Evolutionary conservation across 2,329 filamentous ascomycete species (phyloP), one percentile per base, ranked within the genome.

Genomic region (Penicillium aurantiogriseum): DNA sequence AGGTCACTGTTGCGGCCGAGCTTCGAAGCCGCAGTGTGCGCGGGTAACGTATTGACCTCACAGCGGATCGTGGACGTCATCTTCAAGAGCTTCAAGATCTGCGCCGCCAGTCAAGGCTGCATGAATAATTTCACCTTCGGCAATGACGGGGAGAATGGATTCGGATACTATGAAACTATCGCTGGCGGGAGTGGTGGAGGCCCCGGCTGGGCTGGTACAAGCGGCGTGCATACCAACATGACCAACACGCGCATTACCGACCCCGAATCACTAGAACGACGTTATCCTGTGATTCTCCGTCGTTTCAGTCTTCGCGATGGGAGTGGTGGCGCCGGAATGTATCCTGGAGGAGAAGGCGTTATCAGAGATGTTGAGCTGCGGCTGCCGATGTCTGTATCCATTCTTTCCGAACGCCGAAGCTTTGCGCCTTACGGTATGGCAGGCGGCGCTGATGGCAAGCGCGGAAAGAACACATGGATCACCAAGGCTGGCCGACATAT

Each of bases 211-310:
- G 80, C 87, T 60, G 89, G 89, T 29, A 86, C 88, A 17, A 84
- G 79, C 56, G 89, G 88, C 17, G 88, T 92, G 19, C 88, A 92
- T 69, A 88, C 85, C 4, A 88, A 92, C 75, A 91, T 92, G 88
- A 92, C 90, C 8, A 93, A 93, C 72, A 92, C 89, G 5, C 83
- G 89, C 11, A 92, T 92, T 68, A 92, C 89, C 0, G 90, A 92
- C 70, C 81, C 87, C 0, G 90, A 93, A 71, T 83, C 91, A 11
- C 88, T 92, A 61, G 89, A 93, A 76, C 80, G 87, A 27, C 78
- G 89, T 5, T 91, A 91, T 67, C 89, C 89, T 0, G 88, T 91
- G 1, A 74, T 93, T 2, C 74, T 93, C 42, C 80, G 86, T 4
- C 82, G 88, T 64, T 92, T 92, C 71, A 80, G 81, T 8, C 76